Evolutionary conservation across 2,329 filamentous ascomycete species (phyloP).

Genomic region (Fusarium luffae): DNA sequence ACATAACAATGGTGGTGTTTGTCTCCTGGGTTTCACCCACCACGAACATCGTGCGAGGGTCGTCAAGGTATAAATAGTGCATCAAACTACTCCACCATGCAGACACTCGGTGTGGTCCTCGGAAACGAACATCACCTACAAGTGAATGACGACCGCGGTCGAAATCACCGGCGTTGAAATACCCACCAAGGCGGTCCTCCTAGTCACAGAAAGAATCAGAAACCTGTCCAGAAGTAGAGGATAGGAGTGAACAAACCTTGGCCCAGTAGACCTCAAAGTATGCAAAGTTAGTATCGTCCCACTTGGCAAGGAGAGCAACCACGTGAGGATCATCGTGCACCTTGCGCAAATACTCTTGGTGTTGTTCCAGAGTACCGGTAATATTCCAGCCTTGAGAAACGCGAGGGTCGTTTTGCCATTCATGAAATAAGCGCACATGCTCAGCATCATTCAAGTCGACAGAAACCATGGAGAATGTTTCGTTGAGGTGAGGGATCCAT

Average conservation of each 20-base stretch:
- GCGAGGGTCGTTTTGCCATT: conserved; percentile 86
- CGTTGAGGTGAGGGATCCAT: conserved; percentile 78
- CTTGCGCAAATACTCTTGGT: conserved; percentile 75
- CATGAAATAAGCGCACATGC: conserved; percentile 78
- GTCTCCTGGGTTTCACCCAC: conserved; percentile 79
- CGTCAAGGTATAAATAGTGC: conserved; percentile 72
- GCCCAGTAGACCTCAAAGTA: conserved; percentile 88
- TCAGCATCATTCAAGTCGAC: conserved; percentile 72
- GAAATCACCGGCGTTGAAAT: conserved; percentile 66
- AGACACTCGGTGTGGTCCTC: conserved; percentile 68
- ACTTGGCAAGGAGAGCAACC: conserved; percentile 75
- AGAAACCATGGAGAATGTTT: conserved; percentile 82
- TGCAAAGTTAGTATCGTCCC: conserved; percentile 76
- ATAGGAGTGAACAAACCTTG: conserved; percentile 54
- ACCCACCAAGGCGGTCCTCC: conserved; percentile 67
- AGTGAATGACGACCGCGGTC: conserved; percentile 69
- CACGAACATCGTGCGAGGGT: conserved; percentile 66
- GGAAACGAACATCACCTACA: conserved; percentile 68
- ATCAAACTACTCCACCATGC: conserved; percentile 72
- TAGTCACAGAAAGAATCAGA: conserved; percentile 39
- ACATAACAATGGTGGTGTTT: conserved; percentile 75
- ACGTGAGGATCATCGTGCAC: conserved; percentile 78
- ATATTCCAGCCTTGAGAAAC: conserved; percentile 85
- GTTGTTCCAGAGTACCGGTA: conserved; percentile 79
- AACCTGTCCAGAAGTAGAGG: not conserved